These are phyloP conservation scores for Trichosporon inkin DNA, from an alignment of 1,284 basidiomycete species.

Conservation along the genomic window DNA sequence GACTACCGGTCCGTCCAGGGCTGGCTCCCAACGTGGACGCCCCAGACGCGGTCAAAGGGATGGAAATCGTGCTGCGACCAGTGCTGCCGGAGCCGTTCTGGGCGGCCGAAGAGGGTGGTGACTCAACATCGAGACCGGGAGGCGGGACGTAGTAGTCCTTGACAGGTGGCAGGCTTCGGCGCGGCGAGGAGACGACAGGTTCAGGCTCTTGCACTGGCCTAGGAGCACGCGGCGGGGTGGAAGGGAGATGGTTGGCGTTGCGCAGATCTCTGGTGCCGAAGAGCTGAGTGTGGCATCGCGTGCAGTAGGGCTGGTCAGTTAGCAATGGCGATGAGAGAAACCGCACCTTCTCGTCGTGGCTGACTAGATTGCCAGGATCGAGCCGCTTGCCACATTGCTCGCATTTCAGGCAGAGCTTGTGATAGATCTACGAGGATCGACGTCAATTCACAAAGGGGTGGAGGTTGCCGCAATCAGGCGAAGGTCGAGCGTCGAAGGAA, in stretches of 20 bases:
- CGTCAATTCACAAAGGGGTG: background rate
- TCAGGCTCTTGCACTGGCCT: constrained; percentile 2
- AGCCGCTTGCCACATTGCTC: constrained; percentile 47
- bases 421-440: constrained; percentile 44
- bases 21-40: background rate
- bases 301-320: constrained; percentile 45
- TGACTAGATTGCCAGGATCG: constrained; percentile 46
- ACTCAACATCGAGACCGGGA: constrained; percentile 12
- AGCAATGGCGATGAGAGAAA: background rate
- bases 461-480: background rate
- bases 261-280: constrained; percentile 49
- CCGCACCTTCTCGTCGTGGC: constrained; percentile 47
- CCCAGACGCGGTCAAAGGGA: background rate
- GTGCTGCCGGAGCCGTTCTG: background rate
- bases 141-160: constrained; percentile 22
- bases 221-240: constrained; percentile 7
- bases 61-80: background rate
- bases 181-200: constrained; percentile 14
- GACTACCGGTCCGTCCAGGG: background rate
- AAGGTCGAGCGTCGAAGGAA: background rate
- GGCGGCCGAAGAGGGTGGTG: background rate
- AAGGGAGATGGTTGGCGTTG: constrained; percentile 29
- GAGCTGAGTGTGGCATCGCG: constrained; percentile 44
- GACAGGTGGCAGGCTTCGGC: constrained; percentile 18
- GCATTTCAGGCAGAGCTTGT: constrained; percentile 52